These are phyloP conservation scores for Gossypium davidsonii DNA, from an alignment of 441 rosid genomes.

Conservation along the genomic window DNA sequence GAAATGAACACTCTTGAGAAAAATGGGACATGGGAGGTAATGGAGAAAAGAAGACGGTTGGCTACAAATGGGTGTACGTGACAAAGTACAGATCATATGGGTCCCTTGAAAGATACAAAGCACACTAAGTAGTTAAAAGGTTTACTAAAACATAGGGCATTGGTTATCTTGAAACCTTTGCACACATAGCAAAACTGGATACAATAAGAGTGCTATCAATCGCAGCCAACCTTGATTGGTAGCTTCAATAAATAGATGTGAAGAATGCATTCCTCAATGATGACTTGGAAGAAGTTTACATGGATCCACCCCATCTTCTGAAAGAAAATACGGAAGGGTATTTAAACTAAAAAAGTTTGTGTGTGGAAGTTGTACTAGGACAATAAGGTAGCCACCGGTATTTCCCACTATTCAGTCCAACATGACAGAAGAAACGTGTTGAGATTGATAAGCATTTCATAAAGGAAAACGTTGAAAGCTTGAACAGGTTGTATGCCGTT, in stretches of 20 bases:
- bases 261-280: not conserved
- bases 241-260: not conserved
- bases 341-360: not conserved
- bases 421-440: too few species aligned
- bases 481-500: too few species aligned
- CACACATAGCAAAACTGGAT: not conserved
- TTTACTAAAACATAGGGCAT: not conserved
- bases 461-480: too few species aligned
- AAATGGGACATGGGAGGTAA: not conserved
- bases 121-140: not conserved
- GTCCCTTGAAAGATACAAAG: not conserved
- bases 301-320: not conserved
- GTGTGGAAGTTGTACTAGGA: not conserved
- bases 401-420: too few species aligned
- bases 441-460: too few species aligned
- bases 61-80: not conserved
- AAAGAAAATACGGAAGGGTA: not conserved
- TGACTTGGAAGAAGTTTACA: not conserved
- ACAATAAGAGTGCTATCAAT: not conserved
- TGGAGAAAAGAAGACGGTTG: not conserved
- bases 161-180: not conserved
- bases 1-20: not conserved
- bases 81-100: not conserved
- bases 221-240: not conserved
- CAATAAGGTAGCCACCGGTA: too few species aligned